phyloP scores from a whole-genome alignment of 192 early-diverging fungal genomes.

The Gaertneriomyces semiglobifer region DNA sequence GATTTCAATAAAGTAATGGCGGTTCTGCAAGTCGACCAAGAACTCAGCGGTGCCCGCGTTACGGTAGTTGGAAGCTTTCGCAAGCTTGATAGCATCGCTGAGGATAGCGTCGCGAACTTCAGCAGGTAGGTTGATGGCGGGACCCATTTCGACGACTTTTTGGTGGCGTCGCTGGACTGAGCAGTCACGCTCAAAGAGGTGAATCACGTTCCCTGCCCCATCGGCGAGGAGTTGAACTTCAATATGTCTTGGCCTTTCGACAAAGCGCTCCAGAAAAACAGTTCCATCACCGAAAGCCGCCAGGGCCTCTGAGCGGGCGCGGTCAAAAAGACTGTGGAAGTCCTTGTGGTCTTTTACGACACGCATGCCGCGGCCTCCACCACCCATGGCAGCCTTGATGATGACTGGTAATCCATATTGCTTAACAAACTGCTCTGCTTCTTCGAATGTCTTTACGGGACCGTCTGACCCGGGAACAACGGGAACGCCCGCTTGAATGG shows the following conservation, averaged over 20 bases:
- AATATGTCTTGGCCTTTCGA: constrained; percentile 90
- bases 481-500: constrained; percentile 76
- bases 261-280: constrained; percentile 90
- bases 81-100: constrained; percentile 87
- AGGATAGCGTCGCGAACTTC: constrained; percentile 73
- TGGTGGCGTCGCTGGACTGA: constrained; percentile 97
- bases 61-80: constrained; percentile 81
- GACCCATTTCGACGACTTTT: constrained; percentile 93
- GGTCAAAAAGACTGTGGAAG: constrained; percentile 75
- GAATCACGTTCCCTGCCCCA: constrained; percentile 78
- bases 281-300: constrained; percentile 95
- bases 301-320: constrained; percentile 83
- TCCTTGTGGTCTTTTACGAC: constrained; percentile 74
- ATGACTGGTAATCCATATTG: constrained; percentile 90
- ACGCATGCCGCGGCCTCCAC: constrained; percentile 94
- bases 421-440: constrained; percentile 70
- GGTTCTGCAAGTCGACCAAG: constrained; percentile 80
- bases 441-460: constrained; percentile 61
- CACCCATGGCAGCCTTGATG: constrained; percentile 96
- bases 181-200: constrained; percentile 94
- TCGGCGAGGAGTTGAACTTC: constrained; percentile 95
- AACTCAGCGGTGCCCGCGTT: constrained; percentile 98
- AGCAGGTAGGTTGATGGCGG: constrained; percentile 68
- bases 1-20: constrained; percentile 97
- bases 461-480: constrained; percentile 94